Evolutionary conservation across 495 filamentous ascomycete genomes (phyloP).

Genomic region (Penicillium pancosmium): DNA sequence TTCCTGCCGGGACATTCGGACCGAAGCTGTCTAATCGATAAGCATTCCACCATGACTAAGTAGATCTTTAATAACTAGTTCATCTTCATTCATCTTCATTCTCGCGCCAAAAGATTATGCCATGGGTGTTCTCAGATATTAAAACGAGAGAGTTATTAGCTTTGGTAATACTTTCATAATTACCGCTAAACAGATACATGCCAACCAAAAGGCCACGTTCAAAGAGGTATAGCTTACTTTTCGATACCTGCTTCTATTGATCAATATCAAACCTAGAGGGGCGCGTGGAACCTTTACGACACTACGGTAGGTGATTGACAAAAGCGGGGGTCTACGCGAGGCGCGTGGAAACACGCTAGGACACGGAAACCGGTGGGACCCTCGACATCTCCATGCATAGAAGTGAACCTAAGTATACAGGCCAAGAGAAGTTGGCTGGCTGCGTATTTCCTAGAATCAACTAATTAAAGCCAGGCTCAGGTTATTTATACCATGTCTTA

Average conservation of each 20-base stretch:
- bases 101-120: neutral
- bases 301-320: conserved; percentile 1
- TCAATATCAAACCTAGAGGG: conserved; percentile 6
- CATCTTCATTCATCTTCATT: neutral
- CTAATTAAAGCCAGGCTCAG: neutral
- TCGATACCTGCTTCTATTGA: conserved; percentile 3
- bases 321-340: conserved; percentile 6
- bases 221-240: conserved; percentile 1
- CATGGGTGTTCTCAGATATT: neutral
- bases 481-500: conserved; percentile 1
- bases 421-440: conserved; percentile 3
- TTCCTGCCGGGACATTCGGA: conserved; percentile 2
- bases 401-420: conserved; percentile 5
- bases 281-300: conserved; percentile 7
- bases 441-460: neutral
- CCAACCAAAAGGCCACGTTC: neutral
- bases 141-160: conserved; percentile 2
- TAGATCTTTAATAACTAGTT: conserved; percentile 2
- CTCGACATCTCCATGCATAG: conserved; percentile 3
- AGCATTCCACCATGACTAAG: conserved; percentile 8
- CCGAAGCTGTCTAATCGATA: conserved; percentile 5
- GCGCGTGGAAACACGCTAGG: conserved; percentile 7
- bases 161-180: conserved; percentile 6
- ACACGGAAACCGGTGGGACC: conserved; percentile 3
- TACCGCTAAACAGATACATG: conserved; percentile 1